These are phyloP conservation scores for Suhomyces vadensis DNA, from an alignment of 805 yeast species.

Conservation along the genomic window DNA sequence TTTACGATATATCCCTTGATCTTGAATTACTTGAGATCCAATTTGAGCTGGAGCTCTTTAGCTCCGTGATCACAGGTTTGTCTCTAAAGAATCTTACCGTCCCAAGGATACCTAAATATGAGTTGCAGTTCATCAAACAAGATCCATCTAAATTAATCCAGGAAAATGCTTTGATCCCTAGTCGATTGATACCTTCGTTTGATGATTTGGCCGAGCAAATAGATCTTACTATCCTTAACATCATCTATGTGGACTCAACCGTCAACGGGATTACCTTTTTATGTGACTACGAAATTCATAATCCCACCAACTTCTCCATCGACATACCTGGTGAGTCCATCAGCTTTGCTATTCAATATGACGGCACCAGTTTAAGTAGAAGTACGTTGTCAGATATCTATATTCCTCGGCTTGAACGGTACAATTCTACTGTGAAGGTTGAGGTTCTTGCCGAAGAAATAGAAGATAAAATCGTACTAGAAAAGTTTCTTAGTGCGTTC, in stretches of 20 bases:
- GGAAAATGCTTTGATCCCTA: neutral
- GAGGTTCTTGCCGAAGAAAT: constrained; percentile 15
- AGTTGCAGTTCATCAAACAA: neutral
- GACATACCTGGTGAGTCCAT: constrained; percentile 23
- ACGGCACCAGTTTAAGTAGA: constrained; percentile 36
- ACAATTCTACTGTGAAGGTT: constrained; percentile 19
- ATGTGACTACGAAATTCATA: constrained; percentile 31
- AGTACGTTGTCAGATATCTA: constrained; percentile 18
- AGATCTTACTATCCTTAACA: constrained; percentile 14
- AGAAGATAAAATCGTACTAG: constrained; percentile 19
- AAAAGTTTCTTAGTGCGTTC: constrained; percentile 37
- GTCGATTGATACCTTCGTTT: too few species aligned
- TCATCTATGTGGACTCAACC: constrained; percentile 28
- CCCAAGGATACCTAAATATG: neutral
- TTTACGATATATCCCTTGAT: constrained; percentile 5
- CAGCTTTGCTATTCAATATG: constrained; percentile 28
- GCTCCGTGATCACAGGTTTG: constrained; percentile 5
- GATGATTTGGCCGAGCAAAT: constrained; percentile 8
- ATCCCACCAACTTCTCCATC: constrained; percentile 31
- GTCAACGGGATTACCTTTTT: constrained; percentile 22
- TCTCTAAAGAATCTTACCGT: constrained; percentile 7
- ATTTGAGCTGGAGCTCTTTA: constrained; percentile 10
- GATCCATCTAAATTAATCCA: neutral
- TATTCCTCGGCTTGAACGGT: constrained; percentile 17
- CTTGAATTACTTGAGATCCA: constrained; percentile 15